Conservation (phyloP, 2,329 filamentous ascomycete species). For the Colletotrichum limetticola region DNA sequence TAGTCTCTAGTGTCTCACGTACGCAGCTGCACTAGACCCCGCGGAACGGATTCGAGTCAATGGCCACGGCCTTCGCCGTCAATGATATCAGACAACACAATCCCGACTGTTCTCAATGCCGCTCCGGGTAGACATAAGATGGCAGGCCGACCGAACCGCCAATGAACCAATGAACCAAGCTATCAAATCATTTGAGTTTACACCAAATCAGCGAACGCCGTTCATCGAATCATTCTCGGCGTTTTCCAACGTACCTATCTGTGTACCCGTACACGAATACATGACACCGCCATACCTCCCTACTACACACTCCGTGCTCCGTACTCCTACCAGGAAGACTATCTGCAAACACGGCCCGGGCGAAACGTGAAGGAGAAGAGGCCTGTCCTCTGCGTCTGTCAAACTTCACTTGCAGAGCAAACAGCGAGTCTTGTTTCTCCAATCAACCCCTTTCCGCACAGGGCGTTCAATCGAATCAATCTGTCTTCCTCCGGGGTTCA, state of each 20-base stretch:
- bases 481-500: background rate
- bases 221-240: constrained; percentile 11
- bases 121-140: background rate
- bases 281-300: background rate
- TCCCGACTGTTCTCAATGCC: background rate
- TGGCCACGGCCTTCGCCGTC: background rate
- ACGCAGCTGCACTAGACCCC: constrained; percentile 4
- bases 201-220: background rate
- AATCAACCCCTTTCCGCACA: background rate
- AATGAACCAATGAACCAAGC: too few relatives aligned
- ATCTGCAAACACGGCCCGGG: background rate
- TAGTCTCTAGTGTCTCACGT: background rate
- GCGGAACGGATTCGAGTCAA: background rate
- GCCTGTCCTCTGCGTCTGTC: constrained; percentile 8
- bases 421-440: background rate
- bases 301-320: background rate
- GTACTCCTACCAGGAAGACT: background rate
- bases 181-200: background rate
- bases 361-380: background rate
- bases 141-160: background rate
- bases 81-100: constrained; percentile 25
- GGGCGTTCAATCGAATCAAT: background rate
- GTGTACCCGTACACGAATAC: background rate
- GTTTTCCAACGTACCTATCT: too few relatives aligned
- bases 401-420: background rate